Conservation (phyloP, 345 rosid genomes). For the Gossypium mustelinum region DNA sequence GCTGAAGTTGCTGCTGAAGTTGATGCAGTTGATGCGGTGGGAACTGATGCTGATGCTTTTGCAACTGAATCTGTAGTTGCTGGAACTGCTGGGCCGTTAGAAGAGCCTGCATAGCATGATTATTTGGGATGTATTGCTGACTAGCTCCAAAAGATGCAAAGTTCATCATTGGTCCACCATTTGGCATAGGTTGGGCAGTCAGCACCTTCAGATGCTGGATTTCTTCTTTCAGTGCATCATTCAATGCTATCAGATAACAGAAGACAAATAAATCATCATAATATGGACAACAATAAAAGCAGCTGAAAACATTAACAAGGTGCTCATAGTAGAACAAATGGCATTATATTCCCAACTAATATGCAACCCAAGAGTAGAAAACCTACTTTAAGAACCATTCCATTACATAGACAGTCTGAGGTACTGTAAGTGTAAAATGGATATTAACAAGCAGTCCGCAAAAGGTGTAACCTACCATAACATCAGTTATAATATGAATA, state of each 20-base stretch:
- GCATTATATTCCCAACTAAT: not conserved
- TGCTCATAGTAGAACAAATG: not conserved
- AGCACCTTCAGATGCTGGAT: slow-evolving; percentile 83
- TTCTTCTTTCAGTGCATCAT: slow-evolving; percentile 86
- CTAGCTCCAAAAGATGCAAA: slow-evolving; percentile 49
- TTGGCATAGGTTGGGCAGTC: slow-evolving; percentile 61
- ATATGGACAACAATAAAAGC: not conserved
- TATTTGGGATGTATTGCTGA: slow-evolving; percentile 63
- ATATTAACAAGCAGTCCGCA: not conserved
- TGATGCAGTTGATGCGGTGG: slow-evolving; percentile 58
- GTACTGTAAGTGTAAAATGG: not conserved
- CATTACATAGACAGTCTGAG: not conserved
- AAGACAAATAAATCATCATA: not conserved
- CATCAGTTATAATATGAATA: too few relatives aligned
- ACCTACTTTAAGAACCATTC: not conserved
- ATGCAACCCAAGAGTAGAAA: not conserved
- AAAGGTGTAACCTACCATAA: not conserved
- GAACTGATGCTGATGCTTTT: slow-evolving; percentile 51
- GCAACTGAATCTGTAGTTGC: slow-evolving; percentile 87
- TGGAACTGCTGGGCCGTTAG: slow-evolving; percentile 82
- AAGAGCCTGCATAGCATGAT: slow-evolving; percentile 63
- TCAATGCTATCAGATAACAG: slow-evolving; percentile 49
- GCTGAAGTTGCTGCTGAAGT: slow-evolving; percentile 40
- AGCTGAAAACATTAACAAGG: not conserved
- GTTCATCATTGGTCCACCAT: slow-evolving; percentile 68